phyloP scores from a whole-genome alignment of 495 filamentous ascomycete species.

The Aspergillus ostianus region DNA sequence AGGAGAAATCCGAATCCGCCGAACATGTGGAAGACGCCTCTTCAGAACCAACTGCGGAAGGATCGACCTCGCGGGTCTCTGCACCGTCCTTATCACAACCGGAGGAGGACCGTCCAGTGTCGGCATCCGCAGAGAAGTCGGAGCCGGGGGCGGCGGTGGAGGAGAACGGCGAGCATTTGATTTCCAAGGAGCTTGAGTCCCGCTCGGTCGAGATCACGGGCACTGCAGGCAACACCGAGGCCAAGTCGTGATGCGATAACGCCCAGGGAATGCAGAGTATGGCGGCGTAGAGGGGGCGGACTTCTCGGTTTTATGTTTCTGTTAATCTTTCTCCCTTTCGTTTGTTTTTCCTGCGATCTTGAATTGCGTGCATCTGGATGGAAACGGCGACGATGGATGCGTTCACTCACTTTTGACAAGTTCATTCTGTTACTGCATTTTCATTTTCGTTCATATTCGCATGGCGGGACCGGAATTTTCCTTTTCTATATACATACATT shows the following conservation, averaged over 20 bases:
- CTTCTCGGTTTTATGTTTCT: background rate
- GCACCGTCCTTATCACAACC: background rate
- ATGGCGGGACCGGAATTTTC: slow-evolving; percentile 18
- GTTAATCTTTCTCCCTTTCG: no score
- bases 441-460: slow-evolving; percentile 10
- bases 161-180: slow-evolving; percentile 15
- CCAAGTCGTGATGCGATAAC: slow-evolving; percentile 27
- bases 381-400: background rate
- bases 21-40: slow-evolving; percentile 45
- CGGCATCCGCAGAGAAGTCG: background rate
- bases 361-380: background rate
- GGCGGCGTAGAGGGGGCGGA: background rate
- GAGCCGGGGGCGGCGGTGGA: slow-evolving; percentile 16
- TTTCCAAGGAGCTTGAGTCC: slow-evolving; percentile 40
- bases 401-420: slow-evolving; percentile 5
- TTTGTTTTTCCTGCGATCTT: no score
- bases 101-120: slow-evolving; percentile 9
- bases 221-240: slow-evolving; percentile 24
- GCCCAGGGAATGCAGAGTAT: background rate
- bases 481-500: slow-evolving; percentile 25
- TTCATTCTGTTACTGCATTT: slow-evolving; percentile 5
- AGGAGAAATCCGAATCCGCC: slow-evolving; percentile 36
- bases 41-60: slow-evolving; percentile 16
- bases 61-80: slow-evolving; percentile 22
- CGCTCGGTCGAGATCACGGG: slow-evolving; percentile 39